Evolutionary conservation across 495 filamentous ascomycete species (phyloP), one percentile per base, ranked within the genome.

Genomic region (Xylaria sp.): DNA sequence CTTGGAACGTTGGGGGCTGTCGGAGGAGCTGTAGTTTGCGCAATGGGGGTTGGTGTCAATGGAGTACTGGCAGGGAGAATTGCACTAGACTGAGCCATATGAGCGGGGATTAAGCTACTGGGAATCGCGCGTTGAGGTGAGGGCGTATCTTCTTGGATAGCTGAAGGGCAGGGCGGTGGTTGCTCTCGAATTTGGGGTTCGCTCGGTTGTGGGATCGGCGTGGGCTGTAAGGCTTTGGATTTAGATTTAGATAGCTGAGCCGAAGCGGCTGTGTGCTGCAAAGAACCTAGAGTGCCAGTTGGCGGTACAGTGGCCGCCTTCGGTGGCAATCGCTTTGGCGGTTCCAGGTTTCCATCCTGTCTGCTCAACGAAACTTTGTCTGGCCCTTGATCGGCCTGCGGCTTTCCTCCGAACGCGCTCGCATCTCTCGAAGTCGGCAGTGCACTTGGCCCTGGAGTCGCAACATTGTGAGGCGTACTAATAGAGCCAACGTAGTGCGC

Each of bases 11-110:
- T 78, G 80, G 84, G 81, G 3, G 81, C 69, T 1, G 71, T 77
- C 4, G 82, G 82, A 3, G 82, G 84, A 3, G 78, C 77, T 41
- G 79, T 77, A 17, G 80, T 82, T 66, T 80, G 79, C 40, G 80
- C 75, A 5, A 82, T 86, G 9, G 86, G 84, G 1, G 77, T 79
- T 21, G 86, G 82, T 14, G 84, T 84, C 19, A 81, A 82, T 59
- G 82, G 46, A 65, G 79, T 67, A 74, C 86, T 80, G 43, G 77
- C 52, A 35, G 59, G 8, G 50, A n/a, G 37, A 43, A 0, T 12
- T 9, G 14, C 31, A 65, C 76, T 73, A 29, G 41, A 44, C 33
- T 71, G 71, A 43, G 70, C 33, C 29, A 19, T 44, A 29, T 68
- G 44, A 29, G 69, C 63, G 19, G 19, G 46, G 26, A 62, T 33